These are phyloP conservation scores for Colletotrichum musicola DNA, from an alignment of 2,329 filamentous ascomycete genomes.

Conservation along the genomic window DNA sequence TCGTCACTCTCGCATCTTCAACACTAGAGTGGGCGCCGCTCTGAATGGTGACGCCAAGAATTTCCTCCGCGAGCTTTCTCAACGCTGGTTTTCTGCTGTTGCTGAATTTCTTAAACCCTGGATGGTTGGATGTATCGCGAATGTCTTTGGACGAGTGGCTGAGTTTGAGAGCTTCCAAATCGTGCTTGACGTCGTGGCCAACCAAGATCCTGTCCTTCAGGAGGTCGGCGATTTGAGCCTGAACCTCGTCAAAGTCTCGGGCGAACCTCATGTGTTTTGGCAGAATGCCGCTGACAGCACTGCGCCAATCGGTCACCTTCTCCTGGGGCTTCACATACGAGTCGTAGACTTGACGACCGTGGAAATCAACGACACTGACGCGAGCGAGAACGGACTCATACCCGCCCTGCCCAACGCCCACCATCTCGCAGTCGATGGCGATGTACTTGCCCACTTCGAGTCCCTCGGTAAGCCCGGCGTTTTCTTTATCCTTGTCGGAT, in stretches of 20 bases:
- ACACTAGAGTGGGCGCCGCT: slow-evolving; percentile 74
- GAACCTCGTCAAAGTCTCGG: slow-evolving; percentile 81
- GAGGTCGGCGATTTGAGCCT: slow-evolving; percentile 76
- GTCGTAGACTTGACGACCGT: slow-evolving; percentile 93
- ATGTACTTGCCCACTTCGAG: slow-evolving; percentile 89
- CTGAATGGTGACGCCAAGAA: slow-evolving; percentile 74
- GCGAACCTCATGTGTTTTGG: slow-evolving; percentile 78
- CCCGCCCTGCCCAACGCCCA: slow-evolving; percentile 81
- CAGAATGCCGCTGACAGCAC: slow-evolving; percentile 84
- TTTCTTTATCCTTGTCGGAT: slow-evolving; percentile 65
- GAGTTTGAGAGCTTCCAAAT: slow-evolving; percentile 81
- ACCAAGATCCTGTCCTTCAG: slow-evolving; percentile 80
- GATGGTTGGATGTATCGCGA: slow-evolving; percentile 85
- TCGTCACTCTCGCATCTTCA: slow-evolving; percentile 87
- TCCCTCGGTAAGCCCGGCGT: slow-evolving; percentile 71
- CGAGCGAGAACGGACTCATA: slow-evolving; percentile 84
- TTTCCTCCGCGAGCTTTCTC: slow-evolving; percentile 66
- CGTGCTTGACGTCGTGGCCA: slow-evolving; percentile 86
- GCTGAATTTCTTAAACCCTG: slow-evolving; percentile 77
- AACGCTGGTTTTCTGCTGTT: slow-evolving; percentile 78
- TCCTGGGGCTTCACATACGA: slow-evolving; percentile 86
- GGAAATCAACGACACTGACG: slow-evolving; percentile 92
- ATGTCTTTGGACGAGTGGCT: slow-evolving; percentile 82
- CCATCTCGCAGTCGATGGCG: slow-evolving; percentile 98
- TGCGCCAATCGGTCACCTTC: slow-evolving; percentile 90